phyloP scores from a whole-genome alignment of 306 rosid genomes.

The Ormosia emarginata region DNA sequence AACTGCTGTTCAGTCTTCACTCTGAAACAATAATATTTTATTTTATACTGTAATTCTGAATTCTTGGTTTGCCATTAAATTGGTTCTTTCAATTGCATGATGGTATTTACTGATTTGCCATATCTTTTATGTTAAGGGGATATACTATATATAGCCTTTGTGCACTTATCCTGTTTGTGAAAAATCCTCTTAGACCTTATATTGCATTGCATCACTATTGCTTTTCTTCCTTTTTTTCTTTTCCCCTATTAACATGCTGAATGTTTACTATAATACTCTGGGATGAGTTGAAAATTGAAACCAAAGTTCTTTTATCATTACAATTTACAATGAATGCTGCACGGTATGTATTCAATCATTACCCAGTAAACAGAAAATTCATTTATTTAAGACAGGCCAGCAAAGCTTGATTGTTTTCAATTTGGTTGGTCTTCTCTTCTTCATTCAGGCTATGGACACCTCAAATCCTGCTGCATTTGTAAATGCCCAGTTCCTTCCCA shows the following conservation, averaged over 20 bases:
- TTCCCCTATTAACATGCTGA: not conserved
- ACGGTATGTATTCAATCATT: not conserved
- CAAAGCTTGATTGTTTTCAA: not conserved
- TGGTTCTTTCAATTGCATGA: not conserved
- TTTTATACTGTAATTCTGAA: not conserved
- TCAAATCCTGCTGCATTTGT: slow-evolving; percentile 55
- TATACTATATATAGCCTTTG: not conserved
- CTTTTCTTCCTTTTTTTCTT: not conserved
- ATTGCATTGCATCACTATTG: not conserved
- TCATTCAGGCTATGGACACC: slow-evolving; percentile 41
- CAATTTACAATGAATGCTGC: not conserved
- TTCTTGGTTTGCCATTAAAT: not conserved
- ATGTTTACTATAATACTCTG: not conserved
- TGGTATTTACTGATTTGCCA: not conserved
- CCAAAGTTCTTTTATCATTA: not conserved
- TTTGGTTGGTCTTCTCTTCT: not conserved
- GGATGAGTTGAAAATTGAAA: not conserved
- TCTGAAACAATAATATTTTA: too few species aligned
- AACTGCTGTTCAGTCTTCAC: too few species aligned
- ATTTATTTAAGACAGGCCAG: not conserved
- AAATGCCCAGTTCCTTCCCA: slow-evolving; percentile 39
- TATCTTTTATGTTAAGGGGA: not conserved
- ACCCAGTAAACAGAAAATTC: not conserved
- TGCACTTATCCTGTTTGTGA: slow-evolving; percentile 28
- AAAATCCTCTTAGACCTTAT: not conserved